Percentiles rank a stretch among this genome's conserved stretches.
Evolutionary conservation across 805 yeast genomes (phyloP).

Genomic region (Nakazawaea anatomiae): DNA sequence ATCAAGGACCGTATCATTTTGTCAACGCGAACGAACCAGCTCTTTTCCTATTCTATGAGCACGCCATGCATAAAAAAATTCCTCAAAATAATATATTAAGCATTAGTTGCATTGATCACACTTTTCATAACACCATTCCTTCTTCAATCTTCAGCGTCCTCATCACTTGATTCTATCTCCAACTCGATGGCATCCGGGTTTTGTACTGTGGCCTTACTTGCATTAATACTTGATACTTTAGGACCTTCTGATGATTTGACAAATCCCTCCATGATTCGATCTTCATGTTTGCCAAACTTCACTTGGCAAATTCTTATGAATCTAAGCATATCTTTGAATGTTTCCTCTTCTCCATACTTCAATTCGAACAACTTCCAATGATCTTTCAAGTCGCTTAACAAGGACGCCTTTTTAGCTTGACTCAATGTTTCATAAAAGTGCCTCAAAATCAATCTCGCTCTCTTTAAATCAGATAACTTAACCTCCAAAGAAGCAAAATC

Average conservation of each 20-base stretch:
- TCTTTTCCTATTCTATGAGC: too few relatives aligned
- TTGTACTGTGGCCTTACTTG: conserved; percentile 9
- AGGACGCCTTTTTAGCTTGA: conserved; percentile 18
- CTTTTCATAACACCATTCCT: background rate
- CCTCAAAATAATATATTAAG: too few relatives aligned
- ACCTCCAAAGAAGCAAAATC: conserved; percentile 58
- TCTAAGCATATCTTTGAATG: conserved; percentile 69
- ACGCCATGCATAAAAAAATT: too few relatives aligned
- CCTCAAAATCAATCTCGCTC: conserved; percentile 60
- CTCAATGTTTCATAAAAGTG: conserved; percentile 42
- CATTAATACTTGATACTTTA: conserved; percentile 21
- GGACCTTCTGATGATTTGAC: conserved; percentile 35
- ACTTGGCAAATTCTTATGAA: conserved; percentile 39
- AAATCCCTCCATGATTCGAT: conserved; percentile 31
- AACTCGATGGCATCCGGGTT: conserved; percentile 62
- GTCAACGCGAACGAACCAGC: too few relatives aligned
- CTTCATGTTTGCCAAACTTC: conserved; percentile 9
- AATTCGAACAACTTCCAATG: conserved; percentile 75
- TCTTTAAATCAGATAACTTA: conserved; percentile 38
- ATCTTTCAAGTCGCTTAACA: conserved; percentile 27
- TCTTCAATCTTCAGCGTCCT: conserved; percentile 1
- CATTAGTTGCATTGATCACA: background rate
- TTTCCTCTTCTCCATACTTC: conserved; percentile 60
- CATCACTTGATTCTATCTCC: conserved; percentile 30
- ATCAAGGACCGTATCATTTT: too few relatives aligned